phyloP scores from a whole-genome alignment of 2,329 filamentous ascomycete genomes.

The Pseudocercospora crystallina region DNA sequence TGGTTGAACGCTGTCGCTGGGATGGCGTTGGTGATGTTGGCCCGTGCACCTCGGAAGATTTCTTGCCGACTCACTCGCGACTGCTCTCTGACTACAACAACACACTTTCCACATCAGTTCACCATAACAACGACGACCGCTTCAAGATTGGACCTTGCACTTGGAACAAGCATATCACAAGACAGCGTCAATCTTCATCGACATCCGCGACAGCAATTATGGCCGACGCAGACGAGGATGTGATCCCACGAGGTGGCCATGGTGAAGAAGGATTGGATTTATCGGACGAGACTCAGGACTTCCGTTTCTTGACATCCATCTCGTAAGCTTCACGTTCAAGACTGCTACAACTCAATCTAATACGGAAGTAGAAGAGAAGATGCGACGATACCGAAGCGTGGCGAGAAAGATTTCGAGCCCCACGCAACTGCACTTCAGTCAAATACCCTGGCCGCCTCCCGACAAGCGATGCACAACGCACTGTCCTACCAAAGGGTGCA shows the following conservation, averaged over 20 bases:
- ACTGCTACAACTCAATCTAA: neutral
- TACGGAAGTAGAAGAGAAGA: constrained; percentile 32
- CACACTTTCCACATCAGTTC: too few species aligned
- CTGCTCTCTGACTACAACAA: too few species aligned
- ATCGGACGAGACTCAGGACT: constrained; percentile 83
- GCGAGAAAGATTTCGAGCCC: constrained; percentile 95
- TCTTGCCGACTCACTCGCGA: too few species aligned
- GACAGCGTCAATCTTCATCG: neutral
- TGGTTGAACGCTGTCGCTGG: too few species aligned
- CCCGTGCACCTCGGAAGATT: too few species aligned
- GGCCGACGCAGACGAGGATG: constrained; percentile 41
- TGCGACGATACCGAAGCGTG: constrained; percentile 74
- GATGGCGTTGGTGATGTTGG: too few species aligned
- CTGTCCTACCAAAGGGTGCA: constrained; percentile 76
- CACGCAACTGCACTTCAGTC: constrained; percentile 84
- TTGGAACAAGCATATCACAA: neutral
- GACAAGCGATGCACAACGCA: constrained; percentile 85
- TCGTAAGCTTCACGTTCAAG: too few species aligned
- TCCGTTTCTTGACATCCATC: constrained; percentile 66
- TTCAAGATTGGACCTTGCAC: constrained; percentile 1
- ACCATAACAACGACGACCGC: too few species aligned
- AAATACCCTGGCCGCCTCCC: constrained; percentile 73
- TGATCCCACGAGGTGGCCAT: constrained; percentile 51
- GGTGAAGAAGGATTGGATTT: constrained; percentile 72
- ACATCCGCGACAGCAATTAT: constrained; percentile 21